Evolutionary conservation across 2,329 filamentous ascomycete species (phyloP), one percentile per base, ranked within the genome.

Genomic region (Colletotrichum godetiae): DNA sequence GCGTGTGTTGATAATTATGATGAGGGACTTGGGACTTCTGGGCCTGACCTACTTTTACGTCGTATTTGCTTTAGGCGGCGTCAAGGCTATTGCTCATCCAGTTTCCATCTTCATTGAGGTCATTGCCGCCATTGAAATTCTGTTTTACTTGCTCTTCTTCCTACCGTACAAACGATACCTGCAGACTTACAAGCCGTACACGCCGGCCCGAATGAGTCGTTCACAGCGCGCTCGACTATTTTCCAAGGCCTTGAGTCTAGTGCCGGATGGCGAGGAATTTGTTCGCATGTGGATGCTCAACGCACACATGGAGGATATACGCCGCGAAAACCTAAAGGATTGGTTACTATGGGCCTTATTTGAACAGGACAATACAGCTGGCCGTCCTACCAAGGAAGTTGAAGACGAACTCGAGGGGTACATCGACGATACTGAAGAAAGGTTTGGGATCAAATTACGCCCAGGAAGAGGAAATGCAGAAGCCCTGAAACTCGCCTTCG

Each of bases 281-380:
- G 73, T 92, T 33, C 81, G 79, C 63, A 86, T 85, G 75, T 92
- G 91, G 91, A 92, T 92, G 77, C 80, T 88, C 29, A 87, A 87
- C 33, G 88, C 89, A 8, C 81, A 85, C 19, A 60, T 82, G 3
- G 80, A 83, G 33, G 88, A 90, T 33, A 88, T 92, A 58, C 86
- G 86, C 67, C 82, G 86, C 15, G 89, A 92, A 37, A 91, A 92
- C 78, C 76, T 92, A 63, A 89, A 88, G 79, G 88, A 90, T 67
- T 92, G 91, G 78, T 83, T 90, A 24, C 80, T 86, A n/a, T 92
- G 90, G 91, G 89, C 88, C 0, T 88, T 92, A 65, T 84, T 89
- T 11, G 70, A 69, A 33, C 60, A 88, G 88, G 74, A 82, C 83
- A 11, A 84, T 82, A 5, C 19, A n/a, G 22, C 27, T 5, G 60